A percentile compares a stretch with the other conserved stretches of the same genome.
These are phyloP conservation scores for Boechera divaricarpa DNA, from an alignment of 345 rosid genomes.

Conservation along the genomic window DNA sequence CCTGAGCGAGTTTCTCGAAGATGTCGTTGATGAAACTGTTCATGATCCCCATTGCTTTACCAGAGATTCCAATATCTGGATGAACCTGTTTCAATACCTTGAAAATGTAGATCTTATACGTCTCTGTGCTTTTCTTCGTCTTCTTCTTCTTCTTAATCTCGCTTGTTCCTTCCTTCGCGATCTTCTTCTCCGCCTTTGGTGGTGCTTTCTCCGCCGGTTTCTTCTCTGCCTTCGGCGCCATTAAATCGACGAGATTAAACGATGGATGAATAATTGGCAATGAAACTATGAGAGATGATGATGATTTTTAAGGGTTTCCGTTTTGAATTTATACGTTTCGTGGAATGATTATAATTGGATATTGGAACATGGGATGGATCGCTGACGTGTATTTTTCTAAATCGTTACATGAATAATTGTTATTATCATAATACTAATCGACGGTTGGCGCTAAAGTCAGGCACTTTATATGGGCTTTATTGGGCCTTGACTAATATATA, in stretches of 20 bases:
- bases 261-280: not conserved
- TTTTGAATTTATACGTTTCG: constrained; percentile 11
- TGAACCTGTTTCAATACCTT: constrained; percentile 44
- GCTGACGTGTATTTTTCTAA: not conserved
- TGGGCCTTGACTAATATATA: constrained; percentile 23
- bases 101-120: constrained; percentile 42
- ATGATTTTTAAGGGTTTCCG: not conserved
- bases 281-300: constrained; percentile 6
- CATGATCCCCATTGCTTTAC: constrained; percentile 81
- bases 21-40: constrained; percentile 77
- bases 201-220: constrained; percentile 38
- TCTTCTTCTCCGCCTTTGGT: constrained; percentile 39
- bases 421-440: not conserved
- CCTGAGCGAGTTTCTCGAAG: constrained; percentile 73
- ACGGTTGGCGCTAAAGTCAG: not conserved
- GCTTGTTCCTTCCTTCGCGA: constrained; percentile 36
- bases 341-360: constrained; percentile 5
- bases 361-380: not conserved
- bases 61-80: constrained; percentile 61
- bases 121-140: constrained; percentile 41
- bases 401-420: not conserved
- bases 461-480: constrained; percentile 4
- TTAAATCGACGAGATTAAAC: not conserved
- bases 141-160: constrained; percentile 41
- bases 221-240: constrained; percentile 45